A percentile compares a stretch with the other conserved stretches of the same genome.
Conservation (phyloP, 1,284 basidiomycete genomes). For the Phenoliferia sp. region DNA sequence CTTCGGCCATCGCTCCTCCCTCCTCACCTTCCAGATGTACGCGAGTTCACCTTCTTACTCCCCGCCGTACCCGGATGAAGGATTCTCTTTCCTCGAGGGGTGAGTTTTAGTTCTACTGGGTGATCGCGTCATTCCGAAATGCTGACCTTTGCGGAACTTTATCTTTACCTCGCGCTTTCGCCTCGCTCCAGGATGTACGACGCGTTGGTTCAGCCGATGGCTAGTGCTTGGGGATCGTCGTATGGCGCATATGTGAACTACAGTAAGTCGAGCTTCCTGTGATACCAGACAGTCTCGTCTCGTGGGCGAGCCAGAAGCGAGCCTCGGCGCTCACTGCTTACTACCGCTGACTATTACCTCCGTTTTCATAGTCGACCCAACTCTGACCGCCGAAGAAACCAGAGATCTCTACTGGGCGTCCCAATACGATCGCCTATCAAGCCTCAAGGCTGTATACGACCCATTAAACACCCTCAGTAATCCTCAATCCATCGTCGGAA, state of each 20-base stretch:
- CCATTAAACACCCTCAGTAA: constrained; percentile 17
- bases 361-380: constrained; percentile 22
- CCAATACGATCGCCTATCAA: constrained; percentile 21
- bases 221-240: background rate
- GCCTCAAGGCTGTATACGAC: constrained; percentile 20
- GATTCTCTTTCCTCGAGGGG: constrained; percentile 29
- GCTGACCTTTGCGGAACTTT: background rate
- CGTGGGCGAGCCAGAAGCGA: background rate
- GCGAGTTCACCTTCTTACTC: constrained; percentile 32
- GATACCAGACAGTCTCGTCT: no score
- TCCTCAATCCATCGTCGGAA: constrained; percentile 19
- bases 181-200: constrained; percentile 19
- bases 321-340: no score
- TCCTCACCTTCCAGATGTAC: constrained; percentile 41
- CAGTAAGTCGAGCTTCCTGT: no score
- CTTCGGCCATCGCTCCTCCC: constrained; percentile 38
- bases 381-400: constrained; percentile 6
- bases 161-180: background rate
- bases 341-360: background rate
- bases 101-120: background rate
- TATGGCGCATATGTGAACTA: constrained; percentile 28
- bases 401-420: constrained; percentile 28
- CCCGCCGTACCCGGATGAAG: constrained; percentile 29
- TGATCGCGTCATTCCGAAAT: background rate
- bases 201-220: constrained; percentile 24